Percentiles rank a stretch among this genome's conserved stretches.
These are phyloP conservation scores for Vitis hybrid DNA, from an alignment of 177 flowering plant species.

Conservation along the genomic window DNA sequence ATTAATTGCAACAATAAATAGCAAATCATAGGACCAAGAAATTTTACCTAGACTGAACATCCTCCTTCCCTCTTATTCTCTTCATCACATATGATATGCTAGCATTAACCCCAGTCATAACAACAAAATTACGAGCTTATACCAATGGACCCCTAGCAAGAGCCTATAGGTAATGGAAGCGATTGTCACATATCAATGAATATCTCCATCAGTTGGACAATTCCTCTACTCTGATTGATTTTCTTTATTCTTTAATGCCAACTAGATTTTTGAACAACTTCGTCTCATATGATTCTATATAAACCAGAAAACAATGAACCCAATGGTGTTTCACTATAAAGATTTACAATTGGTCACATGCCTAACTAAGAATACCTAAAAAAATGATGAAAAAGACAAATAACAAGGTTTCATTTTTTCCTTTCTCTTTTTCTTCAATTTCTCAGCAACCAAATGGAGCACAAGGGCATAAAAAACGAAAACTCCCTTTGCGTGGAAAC, in stretches of 20 bases:
- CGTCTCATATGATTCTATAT: too few species aligned
- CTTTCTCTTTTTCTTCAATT: neutral
- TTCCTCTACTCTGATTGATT: neutral
- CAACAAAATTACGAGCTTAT: slow-evolving; percentile 97
- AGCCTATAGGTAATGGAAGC: slow-evolving; percentile 49
- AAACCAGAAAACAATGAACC: neutral
- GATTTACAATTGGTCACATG: too few species aligned
- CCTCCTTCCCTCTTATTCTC: slow-evolving; percentile 90
- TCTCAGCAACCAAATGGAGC: neutral
- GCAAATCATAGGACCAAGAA: neutral
- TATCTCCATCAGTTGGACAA: neutral
- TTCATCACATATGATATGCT: slow-evolving; percentile 80
- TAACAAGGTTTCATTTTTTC: neutral
- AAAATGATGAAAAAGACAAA: neutral
- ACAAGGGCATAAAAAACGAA: too few species aligned
- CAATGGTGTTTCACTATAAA: neutral
- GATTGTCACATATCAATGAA: neutral
- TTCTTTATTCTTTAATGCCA: neutral
- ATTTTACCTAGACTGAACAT: slow-evolving; percentile 73
- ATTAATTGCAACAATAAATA: neutral
- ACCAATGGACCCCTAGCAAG: slow-evolving; percentile 82
- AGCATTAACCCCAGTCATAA: slow-evolving; percentile 93
- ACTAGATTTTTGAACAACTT: too few species aligned
- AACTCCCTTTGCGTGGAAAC: too few species aligned
- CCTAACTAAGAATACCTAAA: neutral